These are phyloP conservation scores for Evansstolkia leycettana DNA, from an alignment of 495 filamentous ascomycete species.

Conservation along the genomic window DNA sequence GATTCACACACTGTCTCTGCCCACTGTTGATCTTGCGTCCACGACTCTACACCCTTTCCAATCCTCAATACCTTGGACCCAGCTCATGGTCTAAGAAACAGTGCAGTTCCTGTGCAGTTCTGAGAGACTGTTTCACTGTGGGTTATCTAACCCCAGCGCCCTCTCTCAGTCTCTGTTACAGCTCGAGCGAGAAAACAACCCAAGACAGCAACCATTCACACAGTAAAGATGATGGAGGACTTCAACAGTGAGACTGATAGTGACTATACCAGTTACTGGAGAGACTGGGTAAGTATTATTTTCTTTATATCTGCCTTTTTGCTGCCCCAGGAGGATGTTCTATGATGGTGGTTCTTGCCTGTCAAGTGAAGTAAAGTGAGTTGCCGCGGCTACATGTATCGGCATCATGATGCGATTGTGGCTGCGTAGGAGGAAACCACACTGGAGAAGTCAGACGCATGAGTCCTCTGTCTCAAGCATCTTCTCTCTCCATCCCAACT, in stretches of 20 bases:
- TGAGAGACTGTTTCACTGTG: constrained; percentile 16
- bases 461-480: too few relatives aligned
- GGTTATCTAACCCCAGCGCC: constrained; percentile 18
- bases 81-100: too few relatives aligned
- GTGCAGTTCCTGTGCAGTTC: constrained; percentile 12
- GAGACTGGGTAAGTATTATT: constrained; percentile 78
- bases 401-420: too few relatives aligned
- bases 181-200: constrained; percentile 12
- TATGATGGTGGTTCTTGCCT: background rate
- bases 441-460: too few relatives aligned
- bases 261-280: constrained; percentile 98
- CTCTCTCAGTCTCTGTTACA: constrained; percentile 21
- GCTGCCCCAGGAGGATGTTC: background rate
- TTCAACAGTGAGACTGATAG: constrained; percentile 96
- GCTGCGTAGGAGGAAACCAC: background rate
- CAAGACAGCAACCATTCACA: background rate
- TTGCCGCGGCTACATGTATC: background rate
- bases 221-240: constrained; percentile 60
- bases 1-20: constrained; percentile 11
- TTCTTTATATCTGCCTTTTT: background rate
- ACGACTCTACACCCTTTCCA: too few relatives aligned
- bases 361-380: background rate
- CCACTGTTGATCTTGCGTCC: background rate
- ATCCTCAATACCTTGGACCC: too few relatives aligned
- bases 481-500: too few relatives aligned